These are phyloP conservation scores for Chaetoceros tenuissimus DNA, from an alignment of 108 stramenopile genomes.

Conservation along the genomic window DNA sequence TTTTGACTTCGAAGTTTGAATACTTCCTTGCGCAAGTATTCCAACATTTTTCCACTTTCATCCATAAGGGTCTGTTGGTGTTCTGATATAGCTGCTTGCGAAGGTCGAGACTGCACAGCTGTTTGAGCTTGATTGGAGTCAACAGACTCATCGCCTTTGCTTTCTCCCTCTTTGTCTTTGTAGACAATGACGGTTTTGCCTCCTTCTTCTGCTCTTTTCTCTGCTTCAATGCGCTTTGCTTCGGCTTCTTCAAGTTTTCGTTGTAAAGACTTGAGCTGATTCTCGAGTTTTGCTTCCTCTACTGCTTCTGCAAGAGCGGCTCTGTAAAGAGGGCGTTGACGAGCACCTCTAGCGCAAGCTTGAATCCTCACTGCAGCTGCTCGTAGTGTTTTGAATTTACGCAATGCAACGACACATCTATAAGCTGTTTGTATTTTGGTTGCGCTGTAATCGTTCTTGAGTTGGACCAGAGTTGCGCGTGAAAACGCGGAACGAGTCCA, in stretches of 20 bases:
- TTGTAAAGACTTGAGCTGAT: conserved; percentile 47
- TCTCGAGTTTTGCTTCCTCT: conserved; percentile 66
- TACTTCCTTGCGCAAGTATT: conserved; percentile 60
- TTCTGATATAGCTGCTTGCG: conserved; percentile 7
- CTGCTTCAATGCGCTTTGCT: conserved; percentile 36
- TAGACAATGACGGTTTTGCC: conserved; percentile 24
- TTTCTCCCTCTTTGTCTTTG: conserved; percentile 7
- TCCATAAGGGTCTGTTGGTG: conserved; percentile 63
- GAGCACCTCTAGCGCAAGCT: conserved; percentile 45
- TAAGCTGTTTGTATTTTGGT: conserved; percentile 65
- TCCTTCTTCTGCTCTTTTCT: conserved; percentile 37
- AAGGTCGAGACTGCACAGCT: not conserved
- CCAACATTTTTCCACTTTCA: conserved; percentile 67
- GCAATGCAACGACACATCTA: conserved; percentile 18
- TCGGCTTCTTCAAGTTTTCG: conserved; percentile 62
- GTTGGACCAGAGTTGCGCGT: conserved; percentile 21
- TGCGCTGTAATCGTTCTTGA: conserved; percentile 32
- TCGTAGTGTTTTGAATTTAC: not conserved
- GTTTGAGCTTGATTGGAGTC: not conserved
- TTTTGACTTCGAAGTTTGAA: conserved; percentile 46
- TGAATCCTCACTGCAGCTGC: conserved; percentile 45
- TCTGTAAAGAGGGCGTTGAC: conserved; percentile 47
- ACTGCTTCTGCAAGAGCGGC: conserved; percentile 29
- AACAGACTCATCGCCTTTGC: conserved; percentile 18
- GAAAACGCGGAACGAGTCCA: conserved; percentile 50